Evolutionary conservation across 2,329 filamentous ascomycete species (phyloP).

Genomic region (Harringtonia lauricola): DNA sequence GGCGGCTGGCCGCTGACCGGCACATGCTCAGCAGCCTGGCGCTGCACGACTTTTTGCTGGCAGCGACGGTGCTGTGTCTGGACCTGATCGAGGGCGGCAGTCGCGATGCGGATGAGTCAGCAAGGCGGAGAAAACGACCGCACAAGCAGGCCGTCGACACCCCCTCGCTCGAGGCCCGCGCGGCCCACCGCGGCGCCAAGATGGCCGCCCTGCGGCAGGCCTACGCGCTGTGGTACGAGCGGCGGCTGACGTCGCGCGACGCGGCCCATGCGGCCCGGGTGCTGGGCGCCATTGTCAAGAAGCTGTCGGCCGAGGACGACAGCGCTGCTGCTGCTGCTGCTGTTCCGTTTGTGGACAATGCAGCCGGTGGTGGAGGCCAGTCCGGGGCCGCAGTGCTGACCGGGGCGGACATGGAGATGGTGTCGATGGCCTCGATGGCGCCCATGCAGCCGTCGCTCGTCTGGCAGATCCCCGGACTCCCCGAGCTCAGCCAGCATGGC

Average conservation of each 20-base stretch:
- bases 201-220: conserved; percentile 29
- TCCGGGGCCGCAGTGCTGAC: too few relatives aligned
- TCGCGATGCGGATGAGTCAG: conserved; percentile 9
- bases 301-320: conserved; percentile 17
- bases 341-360: too few relatives aligned
- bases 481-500: too few relatives aligned
- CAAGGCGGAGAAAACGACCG: not conserved
- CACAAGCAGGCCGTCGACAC: not conserved
- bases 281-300: conserved; percentile 32
- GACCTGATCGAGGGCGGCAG: conserved; percentile 27
- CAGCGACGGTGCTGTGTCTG: conserved; percentile 49
- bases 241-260: conserved; percentile 27
- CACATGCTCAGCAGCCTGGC: conserved; percentile 47
- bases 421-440: too few relatives aligned
- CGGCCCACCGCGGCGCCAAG: conserved; percentile 18
- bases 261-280: conserved; percentile 34
- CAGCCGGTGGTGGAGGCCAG: too few relatives aligned
- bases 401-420: too few relatives aligned
- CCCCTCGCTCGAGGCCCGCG: conserved; percentile 4
- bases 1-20: conserved; percentile 37
- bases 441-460: too few relatives aligned
- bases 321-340: too few relatives aligned
- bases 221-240: conserved; percentile 30
- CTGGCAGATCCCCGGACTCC: too few relatives aligned
- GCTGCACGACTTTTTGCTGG: conserved; percentile 50